Percentiles rank a stretch among this genome's conserved stretches.
Evolutionary conservation across 768 basidiomycete species (phyloP).

Genomic region (Kwoniella pini): DNA sequence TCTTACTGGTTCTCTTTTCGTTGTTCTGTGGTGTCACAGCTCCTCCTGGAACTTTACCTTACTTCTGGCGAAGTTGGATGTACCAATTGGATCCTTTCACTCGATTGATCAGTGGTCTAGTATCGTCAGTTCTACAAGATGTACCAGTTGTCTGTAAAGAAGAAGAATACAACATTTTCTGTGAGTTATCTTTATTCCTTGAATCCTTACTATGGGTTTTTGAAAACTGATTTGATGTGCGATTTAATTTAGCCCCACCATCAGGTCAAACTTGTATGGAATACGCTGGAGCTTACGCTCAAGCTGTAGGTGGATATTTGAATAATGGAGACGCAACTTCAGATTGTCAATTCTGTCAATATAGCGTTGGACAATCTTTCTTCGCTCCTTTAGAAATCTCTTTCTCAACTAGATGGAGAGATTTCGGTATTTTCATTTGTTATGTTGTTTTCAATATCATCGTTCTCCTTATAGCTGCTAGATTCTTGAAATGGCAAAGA

Average conservation of each 20-base stretch:
- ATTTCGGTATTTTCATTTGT: conserved; percentile 43
- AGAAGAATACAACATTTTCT: conserved; percentile 36
- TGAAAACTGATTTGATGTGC: conserved; percentile 65
- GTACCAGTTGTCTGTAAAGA: conserved; percentile 61
- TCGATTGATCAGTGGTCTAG: conserved; percentile 57
- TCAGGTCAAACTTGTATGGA: conserved; percentile 68
- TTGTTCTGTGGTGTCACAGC: conserved; percentile 67
- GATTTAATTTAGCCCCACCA: conserved; percentile 63
- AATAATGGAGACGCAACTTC: conserved; percentile 66
- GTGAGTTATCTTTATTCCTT: no score
- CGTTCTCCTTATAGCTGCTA: conserved; percentile 63
- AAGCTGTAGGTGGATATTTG: conserved; percentile 71
- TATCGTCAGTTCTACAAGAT: conserved; percentile 75
- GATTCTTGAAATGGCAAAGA: conserved; percentile 59
- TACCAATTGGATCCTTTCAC: conserved; percentile 42
- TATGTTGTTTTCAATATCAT: conserved; percentile 64
- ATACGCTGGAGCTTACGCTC: conserved; percentile 74
- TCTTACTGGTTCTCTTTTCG: conserved; percentile 64
- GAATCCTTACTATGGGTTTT: no score
- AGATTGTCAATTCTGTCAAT: conserved; percentile 70
- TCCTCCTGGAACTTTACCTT: conserved; percentile 58
- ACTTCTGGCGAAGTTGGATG: conserved; percentile 70
- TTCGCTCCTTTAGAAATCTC: conserved; percentile 30
- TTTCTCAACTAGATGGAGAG: conserved; percentile 32
- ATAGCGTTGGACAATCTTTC: conserved; percentile 38